Conservation (phyloP, 2,329 filamentous ascomycete species). For the Paraconiothyrium sp. region DNA sequence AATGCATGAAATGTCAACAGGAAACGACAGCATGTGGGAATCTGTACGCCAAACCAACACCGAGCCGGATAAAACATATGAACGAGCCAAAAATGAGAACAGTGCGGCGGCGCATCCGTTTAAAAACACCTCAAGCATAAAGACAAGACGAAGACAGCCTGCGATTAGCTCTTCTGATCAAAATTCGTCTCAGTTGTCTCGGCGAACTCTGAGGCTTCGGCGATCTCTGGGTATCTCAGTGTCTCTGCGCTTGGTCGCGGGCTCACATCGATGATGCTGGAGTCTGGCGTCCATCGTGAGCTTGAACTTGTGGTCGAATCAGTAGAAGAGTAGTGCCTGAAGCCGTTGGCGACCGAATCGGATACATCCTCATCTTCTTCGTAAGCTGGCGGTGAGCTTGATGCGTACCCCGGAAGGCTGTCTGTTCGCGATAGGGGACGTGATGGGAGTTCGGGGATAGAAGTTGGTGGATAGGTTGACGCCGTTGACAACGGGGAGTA, state of each 20-base stretch:
- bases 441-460: slow-evolving; percentile 44
- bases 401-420: slow-evolving; percentile 55
- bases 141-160: not conserved
- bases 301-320: slow-evolving; percentile 27
- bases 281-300: slow-evolving; percentile 49
- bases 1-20: slow-evolving; percentile 14
- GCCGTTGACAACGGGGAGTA: slow-evolving; percentile 41
- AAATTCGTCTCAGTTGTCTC: slow-evolving; percentile 34
- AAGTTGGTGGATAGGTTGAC: slow-evolving; percentile 43
- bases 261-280: slow-evolving; percentile 51
- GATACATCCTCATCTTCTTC: slow-evolving; percentile 51
- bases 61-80: not conserved
- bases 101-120: not conserved
- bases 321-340: slow-evolving; percentile 49
- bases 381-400: slow-evolving; percentile 53
- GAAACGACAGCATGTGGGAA: not conserved
- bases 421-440: slow-evolving; percentile 49
- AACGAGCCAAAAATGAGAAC: not conserved
- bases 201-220: slow-evolving; percentile 10
- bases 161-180: slow-evolving; percentile 25
- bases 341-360: slow-evolving; percentile 54
- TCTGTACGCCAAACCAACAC: slow-evolving; percentile 8
- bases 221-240: slow-evolving; percentile 31
- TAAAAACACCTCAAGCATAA: not conserved
- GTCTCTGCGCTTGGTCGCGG: slow-evolving; percentile 51